These are phyloP conservation scores for Wickerhamiella infanticola DNA, from an alignment of 1,139 yeast genomes.

Conservation along the genomic window DNA sequence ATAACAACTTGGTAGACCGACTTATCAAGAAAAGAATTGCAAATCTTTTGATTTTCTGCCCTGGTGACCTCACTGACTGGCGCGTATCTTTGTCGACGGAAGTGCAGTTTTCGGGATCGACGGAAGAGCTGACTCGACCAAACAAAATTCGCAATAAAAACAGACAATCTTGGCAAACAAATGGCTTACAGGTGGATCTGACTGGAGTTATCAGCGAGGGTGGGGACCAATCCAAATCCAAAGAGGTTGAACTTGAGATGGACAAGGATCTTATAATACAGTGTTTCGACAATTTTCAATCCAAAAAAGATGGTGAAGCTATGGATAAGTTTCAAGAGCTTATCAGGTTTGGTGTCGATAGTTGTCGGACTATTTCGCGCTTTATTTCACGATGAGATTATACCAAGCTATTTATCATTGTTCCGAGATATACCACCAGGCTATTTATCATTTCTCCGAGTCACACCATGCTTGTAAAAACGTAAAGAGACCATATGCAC, in stretches of 20 bases:
- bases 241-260: slow-evolving; percentile 40
- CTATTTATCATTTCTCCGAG: not conserved
- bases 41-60: slow-evolving; percentile 56
- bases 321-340: slow-evolving; percentile 25
- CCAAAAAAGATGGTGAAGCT: slow-evolving; percentile 16
- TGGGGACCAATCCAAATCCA: slow-evolving; percentile 11
- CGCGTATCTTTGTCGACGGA: slow-evolving; percentile 64
- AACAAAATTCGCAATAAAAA: slow-evolving; percentile 38
- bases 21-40: slow-evolving; percentile 60
- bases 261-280: slow-evolving; percentile 47
- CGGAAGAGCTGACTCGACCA: slow-evolving; percentile 8
- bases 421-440: not conserved
- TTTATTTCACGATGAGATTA: slow-evolving; percentile 1
- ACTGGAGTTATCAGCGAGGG: slow-evolving; percentile 21
- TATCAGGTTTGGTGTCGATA: slow-evolving; percentile 21
- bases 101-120: slow-evolving; percentile 31
- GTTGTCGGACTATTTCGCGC: slow-evolving; percentile 10
- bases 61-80: slow-evolving; percentile 63
- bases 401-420: no score
- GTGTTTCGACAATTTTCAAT: slow-evolving; percentile 35
- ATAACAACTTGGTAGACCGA: slow-evolving; percentile 34
- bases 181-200: slow-evolving; percentile 22
- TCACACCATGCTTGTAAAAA: slow-evolving; percentile 11
- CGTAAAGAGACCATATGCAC: slow-evolving; percentile 40
- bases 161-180: slow-evolving; percentile 24